Conservation (phyloP, 1,284 basidiomycete genomes). For the Cystobasidiaceae sp. region DNA sequence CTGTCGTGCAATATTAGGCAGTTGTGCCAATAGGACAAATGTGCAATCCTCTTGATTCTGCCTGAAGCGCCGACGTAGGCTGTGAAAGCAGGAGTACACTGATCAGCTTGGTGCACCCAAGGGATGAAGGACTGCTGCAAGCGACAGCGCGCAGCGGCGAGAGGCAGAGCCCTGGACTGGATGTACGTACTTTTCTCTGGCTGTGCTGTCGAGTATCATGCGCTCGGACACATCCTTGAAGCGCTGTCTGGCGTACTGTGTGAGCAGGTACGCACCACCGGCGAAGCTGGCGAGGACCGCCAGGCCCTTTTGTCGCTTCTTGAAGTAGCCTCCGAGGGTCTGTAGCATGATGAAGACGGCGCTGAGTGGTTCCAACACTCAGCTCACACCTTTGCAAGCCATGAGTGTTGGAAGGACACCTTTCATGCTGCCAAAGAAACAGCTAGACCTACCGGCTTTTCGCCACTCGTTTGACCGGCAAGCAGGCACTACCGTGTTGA, state of each 20-base stretch:
- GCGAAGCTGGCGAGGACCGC: conserved; percentile 50
- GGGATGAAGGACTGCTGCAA: no score
- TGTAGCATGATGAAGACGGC: conserved; percentile 24
- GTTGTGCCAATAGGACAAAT: conserved; percentile 71
- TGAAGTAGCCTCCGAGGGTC: conserved; percentile 31
- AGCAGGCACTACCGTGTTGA: no score
- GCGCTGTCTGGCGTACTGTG: conserved; percentile 60
- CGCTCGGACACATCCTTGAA: conserved; percentile 66
- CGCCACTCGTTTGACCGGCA: no score
- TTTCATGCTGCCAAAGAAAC: background rate
- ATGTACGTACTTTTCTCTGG: conserved; percentile 63
- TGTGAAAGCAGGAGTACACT: conserved; percentile 44
- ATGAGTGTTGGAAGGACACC: no score
- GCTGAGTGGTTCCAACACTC: no score
- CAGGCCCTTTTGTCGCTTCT: conserved; percentile 37
- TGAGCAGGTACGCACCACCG: conserved; percentile 65
- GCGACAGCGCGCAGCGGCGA: no score
- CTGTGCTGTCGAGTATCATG: conserved; percentile 60
- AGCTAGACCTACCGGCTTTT: no score
- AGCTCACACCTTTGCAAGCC: no score
- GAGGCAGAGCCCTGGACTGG: background rate
- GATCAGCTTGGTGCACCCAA: background rate
- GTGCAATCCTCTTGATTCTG: conserved; percentile 76
- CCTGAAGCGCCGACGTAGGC: conserved; percentile 68
- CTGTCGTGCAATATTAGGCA: conserved; percentile 69